These are phyloP conservation scores for Colletotrichum filicis DNA, from an alignment of 2,329 filamentous ascomycete species.

Conservation along the genomic window DNA sequence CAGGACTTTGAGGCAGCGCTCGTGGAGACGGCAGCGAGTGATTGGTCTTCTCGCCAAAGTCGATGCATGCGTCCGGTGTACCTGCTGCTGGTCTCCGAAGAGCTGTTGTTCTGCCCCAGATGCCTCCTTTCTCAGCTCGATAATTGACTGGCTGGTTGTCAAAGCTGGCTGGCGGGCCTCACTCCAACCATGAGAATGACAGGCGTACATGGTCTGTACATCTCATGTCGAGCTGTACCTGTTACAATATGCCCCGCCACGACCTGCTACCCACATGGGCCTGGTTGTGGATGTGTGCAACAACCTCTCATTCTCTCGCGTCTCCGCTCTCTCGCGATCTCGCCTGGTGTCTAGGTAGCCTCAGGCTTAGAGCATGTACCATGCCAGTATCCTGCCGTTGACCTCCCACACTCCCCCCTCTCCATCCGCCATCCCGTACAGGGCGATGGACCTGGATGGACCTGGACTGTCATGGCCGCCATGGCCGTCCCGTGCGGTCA, in stretches of 20 bases:
- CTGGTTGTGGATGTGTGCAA: slow-evolving; percentile 25
- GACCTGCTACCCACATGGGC: slow-evolving; percentile 6
- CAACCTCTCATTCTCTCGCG: neutral
- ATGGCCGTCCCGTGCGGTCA: neutral
- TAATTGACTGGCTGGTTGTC: slow-evolving; percentile 17
- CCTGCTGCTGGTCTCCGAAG: slow-evolving; percentile 24
- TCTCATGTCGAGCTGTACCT: slow-evolving; percentile 9
- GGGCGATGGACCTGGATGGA: neutral
- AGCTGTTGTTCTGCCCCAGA: slow-evolving; percentile 4
- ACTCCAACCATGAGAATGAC: slow-evolving; percentile 21
- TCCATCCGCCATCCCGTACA: neutral
- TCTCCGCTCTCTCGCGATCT: neutral
- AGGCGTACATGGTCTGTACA: slow-evolving; percentile 3
- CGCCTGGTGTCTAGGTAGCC: neutral
- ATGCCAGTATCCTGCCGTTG: slow-evolving; percentile 22
- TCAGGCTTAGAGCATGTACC: slow-evolving; percentile 9
- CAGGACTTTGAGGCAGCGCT: slow-evolving; percentile 9
- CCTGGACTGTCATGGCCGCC: neutral
- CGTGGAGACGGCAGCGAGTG: neutral
- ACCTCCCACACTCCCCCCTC: neutral
- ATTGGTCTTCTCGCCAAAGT: slow-evolving; percentile 33
- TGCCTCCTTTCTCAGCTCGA: neutral
- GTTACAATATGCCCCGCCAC: slow-evolving; percentile 25
- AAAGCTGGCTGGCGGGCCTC: neutral
- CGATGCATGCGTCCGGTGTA: slow-evolving; percentile 30